These are phyloP conservation scores for Paramecium sonneborni DNA, from an alignment of 73 alveolate genomes.

Conservation along the genomic window DNA sequence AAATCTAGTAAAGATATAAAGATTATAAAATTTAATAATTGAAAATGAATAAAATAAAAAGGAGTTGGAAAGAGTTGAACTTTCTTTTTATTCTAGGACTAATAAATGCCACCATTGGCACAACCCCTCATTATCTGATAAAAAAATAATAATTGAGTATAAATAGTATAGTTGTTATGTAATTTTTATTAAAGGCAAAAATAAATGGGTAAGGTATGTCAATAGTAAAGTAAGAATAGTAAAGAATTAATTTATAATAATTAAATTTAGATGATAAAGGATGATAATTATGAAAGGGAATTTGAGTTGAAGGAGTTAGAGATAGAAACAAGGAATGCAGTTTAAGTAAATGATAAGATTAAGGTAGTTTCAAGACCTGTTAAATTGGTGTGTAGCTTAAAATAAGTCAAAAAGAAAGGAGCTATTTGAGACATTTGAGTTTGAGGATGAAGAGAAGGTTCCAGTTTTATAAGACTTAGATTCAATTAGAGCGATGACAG, in stretches of 20 bases:
- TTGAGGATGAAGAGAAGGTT: not conserved
- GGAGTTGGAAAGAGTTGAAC: no score
- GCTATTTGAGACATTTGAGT: not conserved
- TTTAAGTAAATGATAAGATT: not conserved
- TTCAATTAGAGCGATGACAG: not conserved
- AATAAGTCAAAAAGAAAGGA: not conserved
- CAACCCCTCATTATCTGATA: no score
- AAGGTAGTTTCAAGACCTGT: constrained; percentile 25
- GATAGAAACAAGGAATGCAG: not conserved
- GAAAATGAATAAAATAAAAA: no score
- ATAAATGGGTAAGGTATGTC: no score
- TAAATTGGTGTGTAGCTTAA: not conserved
- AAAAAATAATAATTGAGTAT: no score
- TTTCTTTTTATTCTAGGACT: no score
- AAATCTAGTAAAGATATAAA: no score
- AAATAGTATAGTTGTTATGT: no score
- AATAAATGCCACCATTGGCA: no score
- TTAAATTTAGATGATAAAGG: not conserved
- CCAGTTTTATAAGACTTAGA: not conserved
- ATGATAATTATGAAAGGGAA: constrained; percentile 20
- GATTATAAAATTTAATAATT: no score
- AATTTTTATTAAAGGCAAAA: no score
- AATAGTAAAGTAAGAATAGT: not conserved
- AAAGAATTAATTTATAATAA: not conserved
- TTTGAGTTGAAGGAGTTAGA: constrained; percentile 4